Evolutionary conservation across 441 rosid genomes (phyloP).

Genomic region (Syzygium syzygioides): DNA sequence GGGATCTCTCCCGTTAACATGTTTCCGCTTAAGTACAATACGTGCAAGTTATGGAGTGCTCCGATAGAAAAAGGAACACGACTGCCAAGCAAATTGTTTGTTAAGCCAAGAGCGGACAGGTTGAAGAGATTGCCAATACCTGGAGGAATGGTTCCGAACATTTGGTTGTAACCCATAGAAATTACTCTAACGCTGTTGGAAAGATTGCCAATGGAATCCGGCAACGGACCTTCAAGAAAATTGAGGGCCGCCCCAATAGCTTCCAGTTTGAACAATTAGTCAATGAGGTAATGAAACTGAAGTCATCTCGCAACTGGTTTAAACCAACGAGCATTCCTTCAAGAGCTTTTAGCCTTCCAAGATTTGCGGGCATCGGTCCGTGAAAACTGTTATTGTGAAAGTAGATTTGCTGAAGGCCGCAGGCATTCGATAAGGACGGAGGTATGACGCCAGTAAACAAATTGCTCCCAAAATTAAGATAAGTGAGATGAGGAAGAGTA

Average conservation of each 20-base stretch:
- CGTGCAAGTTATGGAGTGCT: neutral
- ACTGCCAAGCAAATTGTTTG: slow-evolving; percentile 22
- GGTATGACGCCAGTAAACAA: slow-evolving; percentile 17
- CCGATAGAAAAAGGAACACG: slow-evolving; percentile 18
- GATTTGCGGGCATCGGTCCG: neutral
- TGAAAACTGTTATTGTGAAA: too few relatives aligned
- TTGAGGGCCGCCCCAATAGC: rapidly evolving
- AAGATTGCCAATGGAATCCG: slow-evolving; percentile 21
- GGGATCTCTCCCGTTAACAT: slow-evolving; percentile 29
- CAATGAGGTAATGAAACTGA: slow-evolving; percentile 12
- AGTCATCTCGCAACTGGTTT: neutral
- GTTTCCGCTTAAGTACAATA: slow-evolving; percentile 22
- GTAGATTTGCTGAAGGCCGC: rapidly evolving
- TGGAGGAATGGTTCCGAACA: slow-evolving; percentile 29
- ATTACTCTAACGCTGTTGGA: slow-evolving; percentile 3
- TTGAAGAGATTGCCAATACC: slow-evolving; percentile 18
- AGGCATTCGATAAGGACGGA: slow-evolving; percentile 17
- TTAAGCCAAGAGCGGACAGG: slow-evolving; percentile 5
- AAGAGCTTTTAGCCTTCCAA: neutral
- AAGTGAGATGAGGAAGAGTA: slow-evolving; percentile 7
- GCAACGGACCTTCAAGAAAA: slow-evolving; percentile 27
- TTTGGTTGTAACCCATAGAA: slow-evolving; percentile 20
- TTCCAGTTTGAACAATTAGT: slow-evolving; percentile 8
- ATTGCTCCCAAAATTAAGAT: slow-evolving; percentile 9
- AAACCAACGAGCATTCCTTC: rapidly evolving